These are phyloP conservation scores for Saxophila tyrrhenica DNA, from an alignment of 495 filamentous ascomycete species.

Conservation along the genomic window DNA sequence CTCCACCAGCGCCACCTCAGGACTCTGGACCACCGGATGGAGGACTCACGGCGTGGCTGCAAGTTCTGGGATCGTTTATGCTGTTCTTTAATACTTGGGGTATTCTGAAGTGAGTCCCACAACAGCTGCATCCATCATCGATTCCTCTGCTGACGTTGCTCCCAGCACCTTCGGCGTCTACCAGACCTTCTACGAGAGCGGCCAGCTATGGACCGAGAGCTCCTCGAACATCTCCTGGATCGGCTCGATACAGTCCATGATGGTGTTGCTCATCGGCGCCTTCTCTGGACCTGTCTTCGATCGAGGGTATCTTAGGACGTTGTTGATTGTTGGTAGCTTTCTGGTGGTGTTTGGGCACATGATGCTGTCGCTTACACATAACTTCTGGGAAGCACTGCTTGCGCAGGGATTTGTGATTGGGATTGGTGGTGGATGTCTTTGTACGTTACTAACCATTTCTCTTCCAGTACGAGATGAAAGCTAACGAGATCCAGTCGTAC, in stretches of 20 bases:
- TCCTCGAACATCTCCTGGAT: slow-evolving; percentile 40
- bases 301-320: slow-evolving; percentile 30
- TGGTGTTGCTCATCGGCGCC: slow-evolving; percentile 33
- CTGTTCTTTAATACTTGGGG: slow-evolving; percentile 47
- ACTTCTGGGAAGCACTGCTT: slow-evolving; percentile 66
- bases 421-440: slow-evolving; percentile 51
- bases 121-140: too few relatives aligned
- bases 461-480: too few relatives aligned
- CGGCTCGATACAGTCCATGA: slow-evolving; percentile 34
- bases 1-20: neutral
- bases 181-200: slow-evolving; percentile 41
- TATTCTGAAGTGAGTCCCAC: slow-evolving; percentile 15
- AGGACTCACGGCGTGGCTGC: slow-evolving; percentile 42
- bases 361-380: slow-evolving; percentile 43
- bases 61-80: slow-evolving; percentile 38
- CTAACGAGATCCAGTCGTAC: too few relatives aligned
- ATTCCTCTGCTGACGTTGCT: neutral
- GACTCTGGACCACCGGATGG: slow-evolving; percentile 30
- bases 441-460: too few relatives aligned
- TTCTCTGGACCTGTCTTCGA: slow-evolving; percentile 38
- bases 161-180: slow-evolving; percentile 41
- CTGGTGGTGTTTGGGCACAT: slow-evolving; percentile 46
- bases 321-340: slow-evolving; percentile 53
- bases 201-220: slow-evolving; percentile 21
- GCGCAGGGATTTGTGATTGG: slow-evolving; percentile 67